These are phyloP conservation scores for Pleomassaria siparia DNA, from an alignment of 2,329 filamentous ascomycete species.

Conservation along the genomic window DNA sequence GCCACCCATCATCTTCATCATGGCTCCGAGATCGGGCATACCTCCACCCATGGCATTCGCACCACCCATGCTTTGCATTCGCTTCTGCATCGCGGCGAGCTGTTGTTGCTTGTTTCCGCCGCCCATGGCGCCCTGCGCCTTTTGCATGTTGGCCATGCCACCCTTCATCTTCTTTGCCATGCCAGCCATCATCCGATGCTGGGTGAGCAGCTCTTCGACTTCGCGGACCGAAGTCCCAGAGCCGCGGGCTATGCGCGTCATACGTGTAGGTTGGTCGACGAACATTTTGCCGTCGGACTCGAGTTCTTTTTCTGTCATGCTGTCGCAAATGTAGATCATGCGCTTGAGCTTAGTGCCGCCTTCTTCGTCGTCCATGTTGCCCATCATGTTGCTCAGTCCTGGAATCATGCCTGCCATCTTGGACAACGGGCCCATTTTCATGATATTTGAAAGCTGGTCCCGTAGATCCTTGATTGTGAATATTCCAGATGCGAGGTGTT, in stretches of 20 bases:
- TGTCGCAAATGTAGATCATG: slow-evolving; percentile 99
- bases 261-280: slow-evolving; percentile 85
- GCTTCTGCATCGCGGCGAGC: slow-evolving; percentile 95
- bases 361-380: slow-evolving; percentile 95
- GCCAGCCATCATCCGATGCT: slow-evolving; percentile 97
- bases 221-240: slow-evolving; percentile 89
- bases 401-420: slow-evolving; percentile 99
- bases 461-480: slow-evolving; percentile 93
- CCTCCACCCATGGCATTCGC: slow-evolving; percentile 62
- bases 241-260: slow-evolving; percentile 87
- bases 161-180: slow-evolving; percentile 99
- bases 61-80: slow-evolving; percentile 89
- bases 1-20: slow-evolving; percentile 90
- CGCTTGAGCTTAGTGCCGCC: slow-evolving; percentile 90
- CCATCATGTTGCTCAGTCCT: slow-evolving; percentile 89
- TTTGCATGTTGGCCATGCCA: slow-evolving; percentile 97
- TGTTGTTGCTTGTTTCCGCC: slow-evolving; percentile 91
- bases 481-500: slow-evolving; percentile 95
- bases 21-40: slow-evolving; percentile 79
- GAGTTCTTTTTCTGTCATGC: slow-evolving; percentile 94
- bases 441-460: slow-evolving; percentile 95
- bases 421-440: slow-evolving; percentile 98
- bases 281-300: slow-evolving; percentile 95
- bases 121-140: slow-evolving; percentile 85
- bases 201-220: slow-evolving; percentile 94